phyloP scores from a whole-genome alignment of 2,329 filamentous ascomycete species.

The Monilinia fructigena region DNA sequence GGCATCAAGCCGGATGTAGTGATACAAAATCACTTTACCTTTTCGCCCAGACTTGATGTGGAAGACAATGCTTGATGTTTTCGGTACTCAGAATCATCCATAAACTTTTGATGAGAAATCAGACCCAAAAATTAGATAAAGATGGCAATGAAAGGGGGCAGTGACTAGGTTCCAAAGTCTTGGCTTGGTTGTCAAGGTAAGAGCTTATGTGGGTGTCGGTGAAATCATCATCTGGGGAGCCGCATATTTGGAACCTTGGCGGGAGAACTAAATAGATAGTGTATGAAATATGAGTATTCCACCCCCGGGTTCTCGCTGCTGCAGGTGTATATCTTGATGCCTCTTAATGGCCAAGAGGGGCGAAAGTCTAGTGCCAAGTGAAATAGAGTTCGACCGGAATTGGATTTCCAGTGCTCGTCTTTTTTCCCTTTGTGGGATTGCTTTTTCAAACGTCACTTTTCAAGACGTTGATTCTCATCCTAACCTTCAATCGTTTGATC shows the following conservation, averaged over 20 bases:
- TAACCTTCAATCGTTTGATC: neutral
- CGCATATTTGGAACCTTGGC: conserved; percentile 18
- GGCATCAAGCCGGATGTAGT: neutral
- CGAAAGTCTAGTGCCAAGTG: conserved; percentile 20
- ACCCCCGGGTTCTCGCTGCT: neutral
- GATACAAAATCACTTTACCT: neutral
- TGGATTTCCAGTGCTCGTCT: neutral
- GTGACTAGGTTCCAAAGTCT: neutral
- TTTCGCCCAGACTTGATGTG: conserved; percentile 14
- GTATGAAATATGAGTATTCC: neutral
- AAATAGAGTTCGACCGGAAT: conserved; percentile 15
- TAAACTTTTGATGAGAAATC: neutral
- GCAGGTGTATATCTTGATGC: neutral
- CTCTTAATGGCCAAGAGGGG: conserved; percentile 22
- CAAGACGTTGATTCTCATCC: neutral
- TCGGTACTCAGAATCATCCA: neutral
- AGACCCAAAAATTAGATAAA: neutral
- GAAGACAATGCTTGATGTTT: neutral
- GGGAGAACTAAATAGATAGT: neutral
- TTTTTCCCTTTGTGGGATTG: conserved; percentile 9
- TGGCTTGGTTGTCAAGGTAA: conserved; percentile 6
- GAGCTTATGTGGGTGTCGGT: conserved; percentile 2
- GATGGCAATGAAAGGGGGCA: neutral
- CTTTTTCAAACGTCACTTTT: conserved; percentile 16
- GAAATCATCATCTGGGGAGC: conserved; percentile 18